phyloP scores from a whole-genome alignment of 305 asterid genomes.

The Fraxinus platypoda region DNA sequence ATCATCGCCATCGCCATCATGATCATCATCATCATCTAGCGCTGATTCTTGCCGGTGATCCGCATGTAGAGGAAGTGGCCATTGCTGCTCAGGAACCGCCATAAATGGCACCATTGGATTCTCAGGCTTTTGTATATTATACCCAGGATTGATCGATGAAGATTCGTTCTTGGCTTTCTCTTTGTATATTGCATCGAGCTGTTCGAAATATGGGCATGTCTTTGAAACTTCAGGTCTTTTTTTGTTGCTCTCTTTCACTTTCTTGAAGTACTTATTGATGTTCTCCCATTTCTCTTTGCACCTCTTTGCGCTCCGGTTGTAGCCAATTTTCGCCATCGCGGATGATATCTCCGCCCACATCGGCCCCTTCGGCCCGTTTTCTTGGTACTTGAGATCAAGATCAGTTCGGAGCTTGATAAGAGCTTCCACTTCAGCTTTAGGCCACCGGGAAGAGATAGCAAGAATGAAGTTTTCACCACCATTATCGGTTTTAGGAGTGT shows the following conservation, averaged over 20 bases:
- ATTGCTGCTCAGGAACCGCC: constrained; percentile 46
- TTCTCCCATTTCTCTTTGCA: constrained; percentile 96
- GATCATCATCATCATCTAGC: constrained; percentile 29
- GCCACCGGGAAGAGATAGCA: constrained; percentile 66
- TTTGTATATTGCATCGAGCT: constrained; percentile 56
- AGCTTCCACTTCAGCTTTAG: constrained; percentile 63
- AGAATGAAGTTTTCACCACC: constrained; percentile 26
- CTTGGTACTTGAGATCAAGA: constrained; percentile 60
- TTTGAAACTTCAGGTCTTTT: constrained; percentile 74
- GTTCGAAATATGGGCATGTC: constrained; percentile 74
- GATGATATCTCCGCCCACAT: constrained; percentile 80
- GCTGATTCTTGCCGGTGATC: constrained; percentile 12
- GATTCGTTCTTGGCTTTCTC: constrained; percentile 34
- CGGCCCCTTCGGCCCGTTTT: constrained; percentile 68
- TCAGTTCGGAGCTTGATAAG: constrained; percentile 55
- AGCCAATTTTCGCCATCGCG: constrained; percentile 56
- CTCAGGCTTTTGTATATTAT: constrained; percentile 7
- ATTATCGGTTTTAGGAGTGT: constrained; percentile 24
- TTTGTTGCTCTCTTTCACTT: constrained; percentile 75
- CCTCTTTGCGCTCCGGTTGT: constrained; percentile 64
- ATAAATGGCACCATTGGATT: constrained; percentile 36
- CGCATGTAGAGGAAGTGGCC: constrained; percentile 30
- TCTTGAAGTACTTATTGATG: constrained; percentile 82
- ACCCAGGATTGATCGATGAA: constrained; percentile 5
- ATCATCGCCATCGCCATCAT: constrained; percentile 18